These are phyloP conservation scores for Plasmodium knowlesi DNA, from an alignment of 169 alveolate species.

Conservation along the genomic window DNA sequence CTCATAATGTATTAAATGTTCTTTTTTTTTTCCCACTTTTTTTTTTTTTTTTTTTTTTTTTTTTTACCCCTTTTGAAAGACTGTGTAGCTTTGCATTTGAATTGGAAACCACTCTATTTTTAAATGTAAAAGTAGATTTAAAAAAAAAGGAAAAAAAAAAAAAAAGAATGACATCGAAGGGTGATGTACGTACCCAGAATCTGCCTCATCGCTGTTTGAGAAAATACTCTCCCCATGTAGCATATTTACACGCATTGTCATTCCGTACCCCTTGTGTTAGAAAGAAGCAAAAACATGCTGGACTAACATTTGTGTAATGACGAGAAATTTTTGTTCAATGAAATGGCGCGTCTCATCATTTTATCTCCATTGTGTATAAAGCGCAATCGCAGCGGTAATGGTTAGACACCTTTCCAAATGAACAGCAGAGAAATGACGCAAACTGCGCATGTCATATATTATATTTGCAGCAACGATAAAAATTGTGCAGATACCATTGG, in stretches of 20 bases:
- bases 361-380: neutral
- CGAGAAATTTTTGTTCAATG: neutral
- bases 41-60: slow-evolving; percentile 2
- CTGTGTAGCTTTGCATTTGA: neutral
- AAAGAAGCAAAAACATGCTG: neutral
- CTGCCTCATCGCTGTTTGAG: neutral
- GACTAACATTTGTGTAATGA: neutral
- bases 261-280: neutral
- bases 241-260: neutral
- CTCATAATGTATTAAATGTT: neutral
- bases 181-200: neutral
- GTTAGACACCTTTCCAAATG: neutral
- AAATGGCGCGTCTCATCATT: neutral
- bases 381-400: neutral
- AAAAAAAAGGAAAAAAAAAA: neutral
- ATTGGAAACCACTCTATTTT: neutral
- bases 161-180: neutral
- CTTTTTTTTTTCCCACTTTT: neutral
- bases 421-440: neutral
- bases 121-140: neutral
- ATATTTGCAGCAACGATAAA: neutral
- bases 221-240: neutral
- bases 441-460: neutral
- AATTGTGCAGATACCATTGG: neutral
- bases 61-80: neutral